These are phyloP conservation scores for Nematocida ironsii DNA, from an alignment of 371 early-diverging fungal species.

Conservation along the genomic window DNA sequence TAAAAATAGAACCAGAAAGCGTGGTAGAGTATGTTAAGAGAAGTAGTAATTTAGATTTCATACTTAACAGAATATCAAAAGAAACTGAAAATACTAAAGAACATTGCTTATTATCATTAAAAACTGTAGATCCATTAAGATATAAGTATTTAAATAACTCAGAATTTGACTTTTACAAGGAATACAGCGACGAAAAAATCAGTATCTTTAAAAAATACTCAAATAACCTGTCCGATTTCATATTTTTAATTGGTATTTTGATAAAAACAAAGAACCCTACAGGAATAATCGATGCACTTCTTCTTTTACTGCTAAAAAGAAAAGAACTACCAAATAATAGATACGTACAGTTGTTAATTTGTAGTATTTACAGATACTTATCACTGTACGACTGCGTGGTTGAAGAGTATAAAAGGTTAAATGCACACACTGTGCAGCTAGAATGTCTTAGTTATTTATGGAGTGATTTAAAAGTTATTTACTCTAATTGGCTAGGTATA, in stretches of 20 bases:
- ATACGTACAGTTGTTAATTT: constrained; percentile 6
- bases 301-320: neutral
- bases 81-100: neutral
- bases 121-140: neutral
- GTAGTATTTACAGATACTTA: constrained; percentile 46
- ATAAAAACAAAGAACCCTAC: neutral
- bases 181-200: neutral
- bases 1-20: neutral
- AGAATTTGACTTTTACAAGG: neutral
- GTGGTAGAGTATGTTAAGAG: neutral
- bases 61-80: neutral
- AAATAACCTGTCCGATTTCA: neutral
- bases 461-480: constrained; percentile 35
- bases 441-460: constrained; percentile 38
- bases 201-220: neutral
- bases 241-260: constrained; percentile 24
- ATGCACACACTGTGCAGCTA: constrained; percentile 19
- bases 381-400: neutral
- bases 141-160: neutral
- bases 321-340: neutral
- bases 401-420: neutral
- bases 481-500: neutral
- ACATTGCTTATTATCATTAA: neutral
- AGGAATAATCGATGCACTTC: neutral
- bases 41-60: neutral